Percentiles rank a stretch among this genome's conserved stretches.
Conservation (phyloP, 169 alveolate species). For the Plasmodium billcollinsi region DNA sequence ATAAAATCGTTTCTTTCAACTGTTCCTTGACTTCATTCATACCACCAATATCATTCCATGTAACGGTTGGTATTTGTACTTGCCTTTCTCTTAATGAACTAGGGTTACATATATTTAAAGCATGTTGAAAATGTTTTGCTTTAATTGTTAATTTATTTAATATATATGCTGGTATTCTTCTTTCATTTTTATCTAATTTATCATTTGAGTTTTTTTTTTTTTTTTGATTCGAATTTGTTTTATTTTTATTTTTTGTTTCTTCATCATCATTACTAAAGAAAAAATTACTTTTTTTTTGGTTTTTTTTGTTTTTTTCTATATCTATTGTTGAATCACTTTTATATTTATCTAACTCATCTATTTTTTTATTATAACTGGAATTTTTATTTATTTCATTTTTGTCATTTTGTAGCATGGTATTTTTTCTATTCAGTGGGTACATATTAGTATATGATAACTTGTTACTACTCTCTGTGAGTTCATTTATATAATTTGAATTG, state of each 20-base stretch:
- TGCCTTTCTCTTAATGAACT: slow-evolving; percentile 94
- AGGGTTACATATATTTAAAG: slow-evolving; percentile 92
- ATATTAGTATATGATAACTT: neutral
- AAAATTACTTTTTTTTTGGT: neutral
- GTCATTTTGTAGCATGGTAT: neutral
- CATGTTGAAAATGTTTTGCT: slow-evolving; percentile 89
- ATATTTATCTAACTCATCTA: neutral
- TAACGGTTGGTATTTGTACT: slow-evolving; percentile 94
- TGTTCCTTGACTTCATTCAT: slow-evolving; percentile 91
- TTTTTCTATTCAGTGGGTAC: neutral
- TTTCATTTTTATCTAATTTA: slow-evolving; percentile 16
- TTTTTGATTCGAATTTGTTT: neutral
- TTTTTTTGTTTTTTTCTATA: neutral
- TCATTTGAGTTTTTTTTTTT: neutral
- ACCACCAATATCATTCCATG: slow-evolving; percentile 96
- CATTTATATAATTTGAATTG: neutral
- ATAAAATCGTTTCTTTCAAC: slow-evolving; percentile 86
- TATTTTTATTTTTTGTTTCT: neutral
- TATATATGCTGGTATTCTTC: slow-evolving; percentile 78
- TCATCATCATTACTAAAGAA: neutral
- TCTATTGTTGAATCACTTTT: neutral
- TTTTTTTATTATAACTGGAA: neutral
- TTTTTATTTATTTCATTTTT: neutral
- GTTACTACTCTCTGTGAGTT: neutral
- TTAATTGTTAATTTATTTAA: slow-evolving; percentile 81